phyloP scores from a whole-genome alignment of 2,329 filamentous ascomycete species.

The Nothopassalora personata region DNA sequence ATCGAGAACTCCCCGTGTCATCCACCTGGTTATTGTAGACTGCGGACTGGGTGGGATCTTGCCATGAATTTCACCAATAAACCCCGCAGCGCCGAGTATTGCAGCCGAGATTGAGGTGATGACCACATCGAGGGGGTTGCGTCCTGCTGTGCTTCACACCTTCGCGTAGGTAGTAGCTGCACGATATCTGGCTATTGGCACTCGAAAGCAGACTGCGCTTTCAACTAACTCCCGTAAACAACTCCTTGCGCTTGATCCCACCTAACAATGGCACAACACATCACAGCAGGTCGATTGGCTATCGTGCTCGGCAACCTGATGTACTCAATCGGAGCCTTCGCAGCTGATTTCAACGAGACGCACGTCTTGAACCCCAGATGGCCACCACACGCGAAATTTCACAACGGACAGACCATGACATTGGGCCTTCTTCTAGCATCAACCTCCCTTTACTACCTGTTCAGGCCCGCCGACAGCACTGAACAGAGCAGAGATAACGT shows the following conservation, averaged over 20 bases:
- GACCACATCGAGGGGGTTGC: too few relatives aligned
- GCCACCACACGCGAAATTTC: constrained; percentile 49
- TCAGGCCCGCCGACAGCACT: constrained; percentile 15
- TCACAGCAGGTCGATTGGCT: constrained; percentile 28
- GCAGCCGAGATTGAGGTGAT: too few relatives aligned
- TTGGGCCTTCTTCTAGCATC: constrained; percentile 40
- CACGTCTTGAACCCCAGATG: constrained; percentile 47
- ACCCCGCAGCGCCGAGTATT: too few relatives aligned
- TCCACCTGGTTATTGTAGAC: too few relatives aligned
- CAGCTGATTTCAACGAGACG: constrained; percentile 36
- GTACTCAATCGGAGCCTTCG: constrained; percentile 32
- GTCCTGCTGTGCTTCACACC: too few relatives aligned
- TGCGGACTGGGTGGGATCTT: too few relatives aligned
- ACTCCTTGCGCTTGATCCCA: neutral
- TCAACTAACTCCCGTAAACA: neutral
- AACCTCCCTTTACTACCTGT: constrained; percentile 36
- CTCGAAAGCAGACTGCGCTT: neutral
- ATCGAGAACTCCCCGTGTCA: too few relatives aligned
- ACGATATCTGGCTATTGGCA: neutral
- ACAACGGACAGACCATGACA: constrained; percentile 51
- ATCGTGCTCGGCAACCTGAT: constrained; percentile 31
- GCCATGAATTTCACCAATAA: too few relatives aligned
- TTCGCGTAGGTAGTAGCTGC: too few relatives aligned
- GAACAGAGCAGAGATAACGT: constrained; percentile 18
- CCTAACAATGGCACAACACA: constrained; percentile 3